Conservation (phyloP, 192 early-diverging fungal species). For the Backusella luteola region DNA sequence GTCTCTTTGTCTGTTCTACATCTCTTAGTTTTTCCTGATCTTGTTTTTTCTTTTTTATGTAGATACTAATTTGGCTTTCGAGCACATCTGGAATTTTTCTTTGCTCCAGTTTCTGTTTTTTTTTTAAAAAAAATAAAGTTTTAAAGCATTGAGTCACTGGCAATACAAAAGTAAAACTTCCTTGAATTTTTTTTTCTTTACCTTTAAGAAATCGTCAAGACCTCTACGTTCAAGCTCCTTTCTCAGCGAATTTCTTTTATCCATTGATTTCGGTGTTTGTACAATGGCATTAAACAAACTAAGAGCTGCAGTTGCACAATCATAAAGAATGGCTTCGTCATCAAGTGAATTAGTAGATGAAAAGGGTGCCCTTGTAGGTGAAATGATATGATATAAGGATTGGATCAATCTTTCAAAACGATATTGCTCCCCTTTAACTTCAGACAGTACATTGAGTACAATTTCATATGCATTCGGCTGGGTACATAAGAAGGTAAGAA, state of each 20-base stretch:
- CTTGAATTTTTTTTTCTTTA: conserved; percentile 23
- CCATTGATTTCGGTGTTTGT: conserved; percentile 40
- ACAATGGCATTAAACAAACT: conserved; percentile 48
- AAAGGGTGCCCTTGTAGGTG: not conserved
- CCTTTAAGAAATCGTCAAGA: conserved; percentile 44
- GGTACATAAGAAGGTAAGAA: conserved; percentile 47
- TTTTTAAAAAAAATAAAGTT: not conserved
- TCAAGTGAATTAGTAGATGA: conserved; percentile 1
- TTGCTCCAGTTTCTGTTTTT: not conserved
- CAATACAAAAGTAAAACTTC: not conserved
- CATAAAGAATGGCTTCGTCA: conserved; percentile 35
- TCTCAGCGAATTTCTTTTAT: conserved; percentile 39
- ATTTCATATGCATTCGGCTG: conserved; percentile 40
- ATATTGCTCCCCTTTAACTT: conserved; percentile 49
- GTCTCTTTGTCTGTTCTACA: conserved; percentile 31
- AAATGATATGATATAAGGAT: conserved; percentile 18
- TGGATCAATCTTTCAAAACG: conserved; percentile 52
- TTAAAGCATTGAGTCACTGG: not conserved
- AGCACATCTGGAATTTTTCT: not conserved
- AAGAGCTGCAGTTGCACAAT: conserved; percentile 43
- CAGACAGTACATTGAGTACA: conserved; percentile 45
- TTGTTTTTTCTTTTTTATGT: conserved; percentile 38
- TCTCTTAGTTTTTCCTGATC: conserved; percentile 44
- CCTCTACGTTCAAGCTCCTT: conserved; percentile 52
- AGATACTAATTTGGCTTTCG: conserved; percentile 38